Conservation (phyloP, 345 rosid genomes). For the Lagerstroemia speciosa region DNA sequence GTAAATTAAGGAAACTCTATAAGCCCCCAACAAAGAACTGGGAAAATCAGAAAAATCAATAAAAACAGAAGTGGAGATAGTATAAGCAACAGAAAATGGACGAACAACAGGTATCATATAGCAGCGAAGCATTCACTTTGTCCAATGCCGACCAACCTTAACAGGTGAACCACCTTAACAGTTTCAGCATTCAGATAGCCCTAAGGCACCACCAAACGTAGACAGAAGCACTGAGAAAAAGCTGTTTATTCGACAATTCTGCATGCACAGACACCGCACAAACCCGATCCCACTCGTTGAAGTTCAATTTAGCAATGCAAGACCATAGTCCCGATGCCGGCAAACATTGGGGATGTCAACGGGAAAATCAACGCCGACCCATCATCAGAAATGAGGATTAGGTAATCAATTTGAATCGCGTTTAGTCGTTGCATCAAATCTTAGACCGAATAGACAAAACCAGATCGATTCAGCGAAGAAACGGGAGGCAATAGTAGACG, state of each 20-base stretch:
- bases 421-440: neutral
- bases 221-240: neutral
- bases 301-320: neutral
- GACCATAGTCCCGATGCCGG: neutral
- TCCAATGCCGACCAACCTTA: neutral
- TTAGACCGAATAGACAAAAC: neutral
- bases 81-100: neutral
- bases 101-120: neutral
- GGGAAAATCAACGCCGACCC: neutral
- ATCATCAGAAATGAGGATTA: neutral
- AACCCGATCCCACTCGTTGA: neutral
- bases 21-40: neutral
- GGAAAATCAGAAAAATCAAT: neutral
- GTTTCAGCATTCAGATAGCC: neutral
- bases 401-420: neutral
- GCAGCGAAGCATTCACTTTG: neutral
- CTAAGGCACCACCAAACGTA: neutral
- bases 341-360: neutral
- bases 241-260: no score
- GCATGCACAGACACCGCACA: neutral
- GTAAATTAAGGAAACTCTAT: neutral
- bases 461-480: neutral
- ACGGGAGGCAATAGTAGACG: neutral
- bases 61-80: neutral
- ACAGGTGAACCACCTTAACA: no score